Conservation (phyloP, 768 basidiomycete species). For the Austroboletus eburneus region DNA sequence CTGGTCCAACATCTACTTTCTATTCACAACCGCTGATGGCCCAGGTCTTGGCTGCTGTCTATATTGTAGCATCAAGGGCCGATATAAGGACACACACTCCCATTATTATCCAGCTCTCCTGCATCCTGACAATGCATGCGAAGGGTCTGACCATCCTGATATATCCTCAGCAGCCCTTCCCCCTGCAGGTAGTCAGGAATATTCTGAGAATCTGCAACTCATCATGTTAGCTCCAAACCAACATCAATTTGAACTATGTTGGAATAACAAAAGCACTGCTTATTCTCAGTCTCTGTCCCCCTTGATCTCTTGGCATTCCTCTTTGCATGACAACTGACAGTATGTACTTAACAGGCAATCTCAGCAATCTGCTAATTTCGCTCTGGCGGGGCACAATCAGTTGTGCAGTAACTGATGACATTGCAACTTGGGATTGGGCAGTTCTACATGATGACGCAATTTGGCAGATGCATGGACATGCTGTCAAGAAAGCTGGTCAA, state of each 20-base stretch:
- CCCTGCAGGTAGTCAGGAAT: not conserved
- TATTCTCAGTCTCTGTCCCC: constrained; percentile 29
- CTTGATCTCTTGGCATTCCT: constrained; percentile 28
- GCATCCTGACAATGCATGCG: not conserved
- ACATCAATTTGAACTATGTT: constrained; percentile 28
- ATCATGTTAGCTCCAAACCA: not conserved
- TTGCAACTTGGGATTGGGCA: too few species aligned
- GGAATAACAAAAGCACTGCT: constrained; percentile 36
- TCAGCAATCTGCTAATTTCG: constrained; percentile 19
- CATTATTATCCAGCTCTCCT: not conserved
- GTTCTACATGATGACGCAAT: not conserved
- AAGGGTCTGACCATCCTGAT: constrained; percentile 30
- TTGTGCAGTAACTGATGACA: too few species aligned
- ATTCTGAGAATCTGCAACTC: not conserved
- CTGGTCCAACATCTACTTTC: not conserved
- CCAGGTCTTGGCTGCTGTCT: constrained; percentile 34
- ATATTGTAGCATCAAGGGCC: constrained; percentile 22
- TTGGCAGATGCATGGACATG: constrained; percentile 16
- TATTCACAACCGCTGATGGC: constrained; percentile 26
- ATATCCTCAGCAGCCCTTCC: constrained; percentile 4
- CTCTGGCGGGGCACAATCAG: constrained; percentile 15
- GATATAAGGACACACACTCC: not conserved
- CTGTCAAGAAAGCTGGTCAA: not conserved
- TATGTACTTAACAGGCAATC: constrained; percentile 38
- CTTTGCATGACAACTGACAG: constrained; percentile 35